phyloP scores from a whole-genome alignment of 169 alveolate genomes.

The Cytauxzoon felis region DNA sequence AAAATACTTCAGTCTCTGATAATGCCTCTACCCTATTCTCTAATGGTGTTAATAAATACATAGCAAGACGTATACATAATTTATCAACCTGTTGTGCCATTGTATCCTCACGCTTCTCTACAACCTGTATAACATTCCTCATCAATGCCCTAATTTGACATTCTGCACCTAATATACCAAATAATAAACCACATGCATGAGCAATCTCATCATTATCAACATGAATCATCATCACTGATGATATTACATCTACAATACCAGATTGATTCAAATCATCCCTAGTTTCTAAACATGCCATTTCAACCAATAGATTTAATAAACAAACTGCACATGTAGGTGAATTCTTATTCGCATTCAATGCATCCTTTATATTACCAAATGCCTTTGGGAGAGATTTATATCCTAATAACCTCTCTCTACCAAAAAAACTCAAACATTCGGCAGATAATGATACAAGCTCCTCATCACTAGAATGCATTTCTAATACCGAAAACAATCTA shows the following conservation, averaged over 20 bases:
- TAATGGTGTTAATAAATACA: conserved; percentile 81
- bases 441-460: conserved; percentile 63
- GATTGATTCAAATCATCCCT: conserved; percentile 72
- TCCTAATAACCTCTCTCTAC: conserved; percentile 28
- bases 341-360: conserved; percentile 73
- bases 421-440: conserved; percentile 57
- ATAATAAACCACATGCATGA: conserved; percentile 79
- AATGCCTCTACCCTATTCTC: conserved; percentile 86
- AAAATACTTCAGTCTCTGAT: conserved; percentile 83
- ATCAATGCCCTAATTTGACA: conserved; percentile 83
- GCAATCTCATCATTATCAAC: conserved; percentile 78
- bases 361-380: conserved; percentile 63
- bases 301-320: conserved; percentile 65
- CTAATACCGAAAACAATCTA: conserved; percentile 59
- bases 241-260: conserved; percentile 82
- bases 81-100: conserved; percentile 80
- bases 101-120: conserved; percentile 71
- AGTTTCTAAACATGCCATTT: conserved; percentile 64
- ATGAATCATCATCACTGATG: conserved; percentile 82
- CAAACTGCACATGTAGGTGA: conserved; percentile 68
- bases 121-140: conserved; percentile 78
- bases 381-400: conserved; percentile 56
- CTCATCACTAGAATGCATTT: conserved; percentile 57
- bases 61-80: conserved; percentile 78
- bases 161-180: conserved; percentile 87